phyloP scores from a whole-genome alignment of 2,329 filamentous ascomycete genomes.

The Fusarium xyrophilum region DNA sequence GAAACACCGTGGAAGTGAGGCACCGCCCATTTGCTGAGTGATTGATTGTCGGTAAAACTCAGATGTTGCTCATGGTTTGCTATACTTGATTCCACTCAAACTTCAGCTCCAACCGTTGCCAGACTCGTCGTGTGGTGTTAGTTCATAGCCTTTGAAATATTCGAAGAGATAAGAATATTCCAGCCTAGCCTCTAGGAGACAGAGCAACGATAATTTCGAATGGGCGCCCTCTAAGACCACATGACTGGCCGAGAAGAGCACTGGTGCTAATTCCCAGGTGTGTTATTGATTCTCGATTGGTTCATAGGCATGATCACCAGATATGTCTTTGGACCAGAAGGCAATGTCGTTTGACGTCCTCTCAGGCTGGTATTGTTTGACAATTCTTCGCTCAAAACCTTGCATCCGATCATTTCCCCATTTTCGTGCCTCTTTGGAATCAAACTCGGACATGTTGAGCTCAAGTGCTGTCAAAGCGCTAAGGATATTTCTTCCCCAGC shows the following conservation, averaged over 20 bases:
- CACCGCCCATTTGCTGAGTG: rapidly evolving
- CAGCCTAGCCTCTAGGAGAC: neutral
- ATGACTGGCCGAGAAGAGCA: neutral
- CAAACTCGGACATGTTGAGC: neutral
- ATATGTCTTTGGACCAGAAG: neutral
- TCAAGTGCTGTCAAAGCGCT: neutral
- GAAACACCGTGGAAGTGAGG: neutral
- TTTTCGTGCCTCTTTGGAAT: neutral
- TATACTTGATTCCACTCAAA: neutral
- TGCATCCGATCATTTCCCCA: neutral
- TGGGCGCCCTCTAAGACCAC: neutral
- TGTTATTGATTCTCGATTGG: too few relatives aligned
- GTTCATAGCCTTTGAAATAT: neutral
- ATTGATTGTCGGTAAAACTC: rapidly evolving
- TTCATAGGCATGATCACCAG: too few relatives aligned
- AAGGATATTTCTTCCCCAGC: neutral
- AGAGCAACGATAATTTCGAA: neutral
- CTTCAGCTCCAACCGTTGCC: neutral
- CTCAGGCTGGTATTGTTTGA: neutral
- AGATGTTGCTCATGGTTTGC: neutral
- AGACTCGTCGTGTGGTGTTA: too few relatives aligned
- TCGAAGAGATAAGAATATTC: slow-evolving; percentile 13
- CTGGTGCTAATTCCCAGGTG: neutral
- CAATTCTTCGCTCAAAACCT: neutral
- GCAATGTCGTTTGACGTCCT: neutral